Base-by-base conservation (phyloP, 2,329 filamentous ascomycete species). In the Fusarium piperis region DNA sequence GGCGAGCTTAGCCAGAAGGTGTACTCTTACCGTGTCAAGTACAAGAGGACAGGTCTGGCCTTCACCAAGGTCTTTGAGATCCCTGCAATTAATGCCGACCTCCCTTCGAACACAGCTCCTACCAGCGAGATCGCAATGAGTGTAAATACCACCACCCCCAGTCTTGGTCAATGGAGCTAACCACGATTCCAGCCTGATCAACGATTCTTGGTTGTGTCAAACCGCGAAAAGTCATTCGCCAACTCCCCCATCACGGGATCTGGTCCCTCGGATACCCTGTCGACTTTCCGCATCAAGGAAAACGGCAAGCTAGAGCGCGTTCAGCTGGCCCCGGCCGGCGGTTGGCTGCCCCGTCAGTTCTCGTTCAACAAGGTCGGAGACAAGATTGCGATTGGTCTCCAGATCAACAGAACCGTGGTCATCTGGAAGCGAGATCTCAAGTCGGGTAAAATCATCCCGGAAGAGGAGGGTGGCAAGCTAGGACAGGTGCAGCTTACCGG, bases 61-160 rank as follows among this genome's bases (percentile, higher is more conserved):
- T 76, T 76, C 56, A 68, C 65, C 3, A 76, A 76, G 46, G 67
- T 73, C 0, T 76, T 75, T 38, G 71, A 74, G 39, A 71, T 73
- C n/a, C 56, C 74, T 3, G 64, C 74, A 0, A 60, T 76, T 4
- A 35, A 73, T 36, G 65, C 52, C 3, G 46, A 38, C 15, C 65
- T 74, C 9, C 74, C 74, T 18, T 63, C 71, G 0, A 74, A 67
- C 6, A 65, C 48, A 5, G 74, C 74, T 4, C 74, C 74, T 1
- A 70, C 74, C 1, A 76, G 74, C 8, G 74, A 75, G 32, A 76
- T 76, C 8, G 61, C 71, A 2, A 64, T 76, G 65, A 76, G 74
- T 16, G 74, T 74, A 44, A 74, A 74, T 63, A 0, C 10, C 16
- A 15, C 6, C 11, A 2, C 7, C 7, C 3, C 5, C 0, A 1